Base-by-base conservation (phyloP, 768 basidiomycete genomes). In the Gelatoporia subvermispora region DNA sequence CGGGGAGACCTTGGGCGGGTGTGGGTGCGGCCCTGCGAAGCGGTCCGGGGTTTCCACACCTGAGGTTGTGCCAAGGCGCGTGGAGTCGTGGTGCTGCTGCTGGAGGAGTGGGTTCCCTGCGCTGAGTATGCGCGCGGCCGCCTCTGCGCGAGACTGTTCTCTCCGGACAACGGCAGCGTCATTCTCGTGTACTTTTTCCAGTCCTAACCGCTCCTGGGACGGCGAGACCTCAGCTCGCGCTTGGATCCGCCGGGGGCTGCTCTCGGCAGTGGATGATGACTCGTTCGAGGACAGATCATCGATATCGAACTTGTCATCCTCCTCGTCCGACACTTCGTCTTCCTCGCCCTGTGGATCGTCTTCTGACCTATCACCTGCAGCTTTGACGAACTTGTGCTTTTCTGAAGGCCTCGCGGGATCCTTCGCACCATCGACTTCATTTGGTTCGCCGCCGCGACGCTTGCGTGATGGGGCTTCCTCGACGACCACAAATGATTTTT, bases 401-500 rank as follows among this genome's bases (percentile, higher is more conserved):
- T 55, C 60, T 2, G 48, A 50, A 16, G 54, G 40, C 57, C 15
- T n/a, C 35, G 17, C 57, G 53, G 52, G 46, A 50, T 55, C 54
- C 47, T 61, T 28, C 44, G 17, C 46, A 39, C 51, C 22, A 56
- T 55, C 22, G 4, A 15, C 22, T 58, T 50, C 55, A 78, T 78
- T 15, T 69, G 60, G 1, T 13, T 31, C 28, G 28, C 28, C 7
- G 28, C 28, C 51, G 41, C 49, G 49, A 9, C 46, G 11, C 45
- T 51, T 55, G 10, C 49, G 35, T 13, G 50, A 23, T 18, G 85
- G 81, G 25, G 79, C 83, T 60, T 96, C 94, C 64, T 98, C 96
- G 20, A 99, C 92, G 17, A 99, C 90, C 37, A 98, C 96, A 57
- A 98, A 98, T 5, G 93, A 96, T 65, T 98, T 99, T 64, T 99